A percentile compares a stretch with the other conserved stretches of the same genome.
Evolutionary conservation across 169 alveolate species (phyloP).

Genomic region (Plasmodium gallinaceum): DNA sequence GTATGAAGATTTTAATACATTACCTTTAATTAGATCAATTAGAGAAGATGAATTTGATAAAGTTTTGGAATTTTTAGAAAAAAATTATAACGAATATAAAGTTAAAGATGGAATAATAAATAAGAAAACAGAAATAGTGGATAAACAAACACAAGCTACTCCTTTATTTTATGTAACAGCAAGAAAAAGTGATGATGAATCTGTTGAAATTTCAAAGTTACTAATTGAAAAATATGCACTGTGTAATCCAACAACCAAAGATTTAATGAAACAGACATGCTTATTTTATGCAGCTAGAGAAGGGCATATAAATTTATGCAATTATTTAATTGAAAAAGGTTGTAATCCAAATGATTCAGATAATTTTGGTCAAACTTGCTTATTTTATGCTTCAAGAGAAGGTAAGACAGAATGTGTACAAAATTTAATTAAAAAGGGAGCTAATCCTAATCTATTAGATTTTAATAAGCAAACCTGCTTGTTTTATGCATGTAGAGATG

Average conservation of each 20-base stretch:
- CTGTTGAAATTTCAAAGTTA: constrained; percentile 87
- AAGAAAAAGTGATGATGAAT: constrained; percentile 89
- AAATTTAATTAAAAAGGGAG: constrained; percentile 87
- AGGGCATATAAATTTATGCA: constrained; percentile 90
- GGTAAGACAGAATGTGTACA: constrained; percentile 91
- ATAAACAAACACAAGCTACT: constrained; percentile 85
- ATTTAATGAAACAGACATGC: constrained; percentile 92
- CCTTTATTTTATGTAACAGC: constrained; percentile 91
- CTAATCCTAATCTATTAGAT: constrained; percentile 91
- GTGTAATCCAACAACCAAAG: constrained; percentile 87
- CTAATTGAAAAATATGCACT: constrained; percentile 86
- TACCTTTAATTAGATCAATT: constrained; percentile 66
- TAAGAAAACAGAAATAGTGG: constrained; percentile 74
- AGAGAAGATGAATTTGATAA: constrained; percentile 70
- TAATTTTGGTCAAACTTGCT: constrained; percentile 92
- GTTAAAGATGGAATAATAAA: constrained; percentile 42
- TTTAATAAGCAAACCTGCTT: constrained; percentile 92
- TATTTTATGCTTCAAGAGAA: constrained; percentile 94
- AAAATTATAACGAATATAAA: constrained; percentile 66
- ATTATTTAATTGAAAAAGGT: constrained; percentile 90
- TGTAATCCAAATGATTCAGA: constrained; percentile 93
- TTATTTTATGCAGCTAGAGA: constrained; percentile 95
- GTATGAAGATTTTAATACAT: constrained; percentile 71
- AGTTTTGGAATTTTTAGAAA: constrained; percentile 41
- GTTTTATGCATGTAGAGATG: constrained; percentile 94